A percentile compares a stretch with the other conserved stretches of the same genome.
Evolutionary conservation across 108 stramenopile species (phyloP).

Genomic region (Ochromonas danica): DNA sequence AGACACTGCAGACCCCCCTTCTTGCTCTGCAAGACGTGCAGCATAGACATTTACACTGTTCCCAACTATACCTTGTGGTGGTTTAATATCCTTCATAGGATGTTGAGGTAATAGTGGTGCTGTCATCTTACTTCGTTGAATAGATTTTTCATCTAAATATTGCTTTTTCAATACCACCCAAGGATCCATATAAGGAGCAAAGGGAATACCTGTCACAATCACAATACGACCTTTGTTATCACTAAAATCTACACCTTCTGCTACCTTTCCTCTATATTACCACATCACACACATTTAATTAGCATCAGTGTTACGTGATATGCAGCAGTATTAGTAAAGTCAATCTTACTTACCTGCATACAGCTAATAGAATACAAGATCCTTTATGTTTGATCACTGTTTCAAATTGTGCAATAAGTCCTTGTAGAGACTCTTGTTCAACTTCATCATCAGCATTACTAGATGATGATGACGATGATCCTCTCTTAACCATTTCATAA

Average conservation of each 20-base stretch:
- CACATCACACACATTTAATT: no score
- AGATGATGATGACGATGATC: no score
- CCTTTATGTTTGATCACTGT: slow-evolving; percentile 64
- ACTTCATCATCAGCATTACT: neutral
- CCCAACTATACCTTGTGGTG: neutral
- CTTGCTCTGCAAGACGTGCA: no score
- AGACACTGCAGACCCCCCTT: neutral
- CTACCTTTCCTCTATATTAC: slow-evolving; percentile 66
- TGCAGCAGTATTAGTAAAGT: no score
- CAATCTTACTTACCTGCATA: slow-evolving; percentile 72
- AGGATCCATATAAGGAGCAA: slow-evolving; percentile 86
- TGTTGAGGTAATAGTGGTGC: neutral
- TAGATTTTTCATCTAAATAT: slow-evolving; percentile 72
- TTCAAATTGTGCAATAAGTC: slow-evolving; percentile 68
- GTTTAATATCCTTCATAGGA: no score
- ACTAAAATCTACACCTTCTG: slow-evolving; percentile 74
- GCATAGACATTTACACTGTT: no score
- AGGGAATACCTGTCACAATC: slow-evolving; percentile 95
- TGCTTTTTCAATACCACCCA: slow-evolving; percentile 87
- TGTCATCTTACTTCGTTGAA: neutral
- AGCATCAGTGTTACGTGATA: no score
- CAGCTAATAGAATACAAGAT: slow-evolving; percentile 85
- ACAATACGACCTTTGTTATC: slow-evolving; percentile 87
- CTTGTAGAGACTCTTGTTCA: neutral
- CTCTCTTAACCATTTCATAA: no score